Base-by-base conservation (phyloP, 2,329 filamentous ascomycete species). In the Penicillium hesseltinei region DNA sequence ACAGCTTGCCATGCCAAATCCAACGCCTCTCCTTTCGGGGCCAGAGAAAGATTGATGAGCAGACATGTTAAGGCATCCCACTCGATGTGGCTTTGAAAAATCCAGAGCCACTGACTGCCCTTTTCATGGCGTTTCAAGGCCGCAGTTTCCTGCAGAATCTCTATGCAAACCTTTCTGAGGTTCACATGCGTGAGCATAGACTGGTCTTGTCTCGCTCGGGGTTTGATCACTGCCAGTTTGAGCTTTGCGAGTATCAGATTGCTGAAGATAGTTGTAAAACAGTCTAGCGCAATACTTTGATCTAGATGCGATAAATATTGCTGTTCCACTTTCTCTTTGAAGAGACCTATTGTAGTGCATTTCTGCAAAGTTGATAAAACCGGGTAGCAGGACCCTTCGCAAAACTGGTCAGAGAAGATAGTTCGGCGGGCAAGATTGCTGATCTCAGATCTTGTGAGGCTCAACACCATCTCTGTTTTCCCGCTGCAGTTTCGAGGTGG, bases 391-490 rank as follows among this genome's bases (percentile, higher is more conserved):
- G 69, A 68, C 11, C 57, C 55, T 5, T 29, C 35, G 21, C 50
- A 58, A 17, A 69, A 69, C 7, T 56, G 51, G 4, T 61, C 54
- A 0, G 65, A 64, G 43, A 70, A 69, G 2, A 67, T 38, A 3
- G 66, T 54, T 23, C 59, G 62, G 13, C 66, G 62, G 3, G 60
- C 59, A 25, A 66, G 63, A 31, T 59, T 59, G 29, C 61, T 64
- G 8, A 58, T 52, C 25, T 66, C 60, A 31, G 67, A 58, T 5
- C 42, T 31, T 27, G 60, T 55, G 15, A 70, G 44, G 27, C 47
- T 69, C 42, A 66, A 67, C 6, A 63, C 25, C 61, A 71, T 66
- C n/a, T 69, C 67, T 2, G 64, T 66, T n/a, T 49, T 60, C 3
- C 59, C 58, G 0, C n/a, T 17, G 5, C 44, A 42, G 13, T 19